These are phyloP conservation scores for Aspergillus carlsbadensis DNA, from an alignment of 495 filamentous ascomycete genomes.

Conservation along the genomic window DNA sequence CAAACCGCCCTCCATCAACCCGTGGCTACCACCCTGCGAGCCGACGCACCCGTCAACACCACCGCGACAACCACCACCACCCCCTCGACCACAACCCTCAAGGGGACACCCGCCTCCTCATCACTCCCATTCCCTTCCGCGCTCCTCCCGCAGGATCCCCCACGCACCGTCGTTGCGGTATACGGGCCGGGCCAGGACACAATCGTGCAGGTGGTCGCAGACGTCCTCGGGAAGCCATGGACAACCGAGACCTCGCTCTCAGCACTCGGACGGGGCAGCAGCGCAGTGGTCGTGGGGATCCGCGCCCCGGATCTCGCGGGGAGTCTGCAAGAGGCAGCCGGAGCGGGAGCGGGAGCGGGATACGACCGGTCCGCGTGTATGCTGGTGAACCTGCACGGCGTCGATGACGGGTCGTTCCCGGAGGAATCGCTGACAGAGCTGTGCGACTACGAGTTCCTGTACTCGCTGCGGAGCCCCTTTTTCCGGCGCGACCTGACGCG, in stretches of 20 bases:
- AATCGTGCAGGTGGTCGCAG: conserved; percentile 66
- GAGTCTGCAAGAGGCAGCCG: no score
- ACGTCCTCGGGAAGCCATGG: conserved; percentile 66
- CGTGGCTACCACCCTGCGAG: conserved; percentile 37
- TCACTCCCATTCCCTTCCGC: conserved; percentile 10
- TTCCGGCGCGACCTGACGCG: conserved; percentile 73
- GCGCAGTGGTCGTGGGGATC: conserved; percentile 59
- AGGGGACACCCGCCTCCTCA: conserved; percentile 7
- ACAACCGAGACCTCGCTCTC: conserved; percentile 53
- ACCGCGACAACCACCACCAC: conserved; percentile 10
- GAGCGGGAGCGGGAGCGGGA: no score
- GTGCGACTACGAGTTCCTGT: conserved; percentile 82
- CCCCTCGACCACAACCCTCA: conserved; percentile 14
- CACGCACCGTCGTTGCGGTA: conserved; percentile 54
- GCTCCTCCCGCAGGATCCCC: conserved; percentile 14
- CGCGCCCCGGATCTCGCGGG: conserved; percentile 49
- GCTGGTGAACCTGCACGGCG: conserved; percentile 71
- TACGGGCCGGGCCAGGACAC: conserved; percentile 60
- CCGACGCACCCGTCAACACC: conserved; percentile 19
- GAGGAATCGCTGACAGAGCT: conserved; percentile 60
- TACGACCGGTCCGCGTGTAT: conserved; percentile 51
- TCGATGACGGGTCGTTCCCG: conserved; percentile 65
- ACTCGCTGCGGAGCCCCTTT: conserved; percentile 64
- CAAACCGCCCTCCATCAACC: conserved; percentile 39
- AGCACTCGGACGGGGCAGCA: conserved; percentile 46